Percentiles rank a stretch among this genome's conserved stretches.
Evolutionary conservation across 2,329 filamentous ascomycete species (phyloP).

Genomic region (Pezicula radicicola): DNA sequence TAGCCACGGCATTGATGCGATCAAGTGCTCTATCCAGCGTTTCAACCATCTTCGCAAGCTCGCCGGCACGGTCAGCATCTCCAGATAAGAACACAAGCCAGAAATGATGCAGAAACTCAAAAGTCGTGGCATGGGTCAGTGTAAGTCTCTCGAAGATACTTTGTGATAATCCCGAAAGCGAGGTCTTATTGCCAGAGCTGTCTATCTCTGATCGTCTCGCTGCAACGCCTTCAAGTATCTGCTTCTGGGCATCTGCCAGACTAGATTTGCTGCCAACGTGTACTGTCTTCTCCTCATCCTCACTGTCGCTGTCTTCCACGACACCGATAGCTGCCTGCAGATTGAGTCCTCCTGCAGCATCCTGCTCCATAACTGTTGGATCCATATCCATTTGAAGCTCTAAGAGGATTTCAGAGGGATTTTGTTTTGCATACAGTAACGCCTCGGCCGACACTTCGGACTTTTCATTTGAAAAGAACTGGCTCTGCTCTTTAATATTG

Average conservation of each 20-base stretch:
- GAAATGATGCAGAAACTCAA: conserved; percentile 96
- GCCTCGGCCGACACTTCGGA: conserved; percentile 35
- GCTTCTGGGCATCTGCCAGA: conserved; percentile 59
- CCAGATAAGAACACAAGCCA: conserved; percentile 91
- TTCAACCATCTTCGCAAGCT: conserved; percentile 79
- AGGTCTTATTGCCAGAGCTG: conserved; percentile 31
- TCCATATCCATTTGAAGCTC: conserved; percentile 62
- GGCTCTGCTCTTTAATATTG: conserved; percentile 83
- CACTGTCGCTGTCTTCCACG: conserved; percentile 66
- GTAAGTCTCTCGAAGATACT: conserved; percentile 58
- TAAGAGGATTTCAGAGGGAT: conserved; percentile 65
- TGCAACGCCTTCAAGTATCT: conserved; percentile 63
- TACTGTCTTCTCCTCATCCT: conserved; percentile 54
- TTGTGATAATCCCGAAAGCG: conserved; percentile 39
- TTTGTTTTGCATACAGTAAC: conserved; percentile 61
- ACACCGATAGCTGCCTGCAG: conserved; percentile 65
- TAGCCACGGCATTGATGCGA: conserved; percentile 76
- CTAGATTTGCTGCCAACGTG: conserved; percentile 70
- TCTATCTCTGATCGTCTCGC: conserved; percentile 59
- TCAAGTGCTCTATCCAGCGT: conserved; percentile 74
- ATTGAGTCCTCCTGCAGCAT: conserved; percentile 50
- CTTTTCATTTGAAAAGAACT: conserved; percentile 67
- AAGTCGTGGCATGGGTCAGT: conserved; percentile 85
- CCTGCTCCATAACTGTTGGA: conserved; percentile 38
- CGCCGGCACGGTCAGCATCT: conserved; percentile 73